Evolutionary conservation across 2,329 filamentous ascomycete species (phyloP).

Genomic region (Pseudogymnoascus sp.): DNA sequence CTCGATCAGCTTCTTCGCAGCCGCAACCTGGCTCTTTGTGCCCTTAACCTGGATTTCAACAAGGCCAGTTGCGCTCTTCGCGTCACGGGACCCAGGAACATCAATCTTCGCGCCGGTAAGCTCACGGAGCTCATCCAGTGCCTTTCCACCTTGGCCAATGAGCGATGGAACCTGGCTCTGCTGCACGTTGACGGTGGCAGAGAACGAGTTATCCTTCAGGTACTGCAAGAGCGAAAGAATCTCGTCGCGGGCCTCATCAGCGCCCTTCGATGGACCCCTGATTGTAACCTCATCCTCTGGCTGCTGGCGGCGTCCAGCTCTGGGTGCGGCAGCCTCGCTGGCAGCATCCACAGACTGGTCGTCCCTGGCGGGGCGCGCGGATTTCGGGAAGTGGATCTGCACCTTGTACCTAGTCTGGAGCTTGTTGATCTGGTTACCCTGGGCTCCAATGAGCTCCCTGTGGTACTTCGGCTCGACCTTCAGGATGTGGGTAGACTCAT

Average conservation of each 20-base stretch:
- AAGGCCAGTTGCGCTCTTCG: slow-evolving; percentile 54
- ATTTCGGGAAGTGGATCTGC: slow-evolving; percentile 84
- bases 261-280: slow-evolving; percentile 85
- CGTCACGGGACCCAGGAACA: slow-evolving; percentile 74
- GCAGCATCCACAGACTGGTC: slow-evolving; percentile 65
- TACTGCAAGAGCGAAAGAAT: slow-evolving; percentile 84
- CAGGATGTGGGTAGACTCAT: slow-evolving; percentile 79
- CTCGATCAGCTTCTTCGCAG: slow-evolving; percentile 83
- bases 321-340: slow-evolving; percentile 54
- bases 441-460: slow-evolving; percentile 83
- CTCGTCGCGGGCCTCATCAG: slow-evolving; percentile 86
- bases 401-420: slow-evolving; percentile 91
- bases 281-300: slow-evolving; percentile 82
- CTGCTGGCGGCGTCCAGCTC: slow-evolving; percentile 62
- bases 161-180: slow-evolving; percentile 89
- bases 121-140: slow-evolving; percentile 83
- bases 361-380: slow-evolving; percentile 56
- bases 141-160: slow-evolving; percentile 83
- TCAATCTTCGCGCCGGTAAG: slow-evolving; percentile 84
- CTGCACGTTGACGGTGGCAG: slow-evolving; percentile 73
- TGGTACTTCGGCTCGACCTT: slow-evolving; percentile 94
- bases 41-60: slow-evolving; percentile 91
- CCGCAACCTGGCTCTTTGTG: slow-evolving; percentile 81
- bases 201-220: slow-evolving; percentile 78
- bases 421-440: slow-evolving; percentile 81